A percentile compares a stretch with the other conserved stretches of the same genome.
Evolutionary conservation across 202 grass and related monocot species (phyloP).

Genomic region (Zizania palustris): DNA sequence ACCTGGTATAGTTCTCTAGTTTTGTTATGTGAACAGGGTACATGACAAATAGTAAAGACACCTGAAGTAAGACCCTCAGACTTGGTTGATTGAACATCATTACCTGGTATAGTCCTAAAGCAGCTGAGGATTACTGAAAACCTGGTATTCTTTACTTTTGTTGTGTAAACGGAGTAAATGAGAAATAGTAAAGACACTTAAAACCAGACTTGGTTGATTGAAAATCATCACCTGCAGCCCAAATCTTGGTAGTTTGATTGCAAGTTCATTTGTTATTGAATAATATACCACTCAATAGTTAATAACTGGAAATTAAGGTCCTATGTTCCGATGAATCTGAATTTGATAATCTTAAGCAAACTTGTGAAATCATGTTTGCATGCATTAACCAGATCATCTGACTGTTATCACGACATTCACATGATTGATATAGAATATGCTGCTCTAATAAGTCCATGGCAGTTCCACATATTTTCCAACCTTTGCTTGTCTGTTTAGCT

Average conservation of each 20-base stretch:
- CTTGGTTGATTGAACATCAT: conserved; percentile 21
- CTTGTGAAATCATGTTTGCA: conserved; percentile 18
- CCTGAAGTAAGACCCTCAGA: not conserved
- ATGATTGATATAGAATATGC: conserved; percentile 3
- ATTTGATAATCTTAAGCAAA: not conserved
- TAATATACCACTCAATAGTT: not conserved
- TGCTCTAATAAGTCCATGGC: conserved; percentile 20
- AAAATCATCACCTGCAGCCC: conserved; percentile 1
- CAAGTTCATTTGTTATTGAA: not conserved
- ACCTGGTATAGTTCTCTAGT: not conserved
- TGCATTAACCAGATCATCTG: not conserved
- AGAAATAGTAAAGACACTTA: not conserved
- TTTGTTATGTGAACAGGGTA: not conserved
- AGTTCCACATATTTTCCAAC: conserved; percentile 15
- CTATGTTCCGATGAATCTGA: not conserved
- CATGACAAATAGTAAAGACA: not conserved
- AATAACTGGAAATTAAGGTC: not conserved
- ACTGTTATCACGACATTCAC: not conserved
- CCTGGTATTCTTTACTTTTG: not conserved
- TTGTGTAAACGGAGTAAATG: not conserved
- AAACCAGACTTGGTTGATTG: conserved; percentile 16
- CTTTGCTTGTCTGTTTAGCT: conserved; percentile 17
- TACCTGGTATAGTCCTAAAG: conserved; percentile 7
- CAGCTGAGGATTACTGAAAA: conserved; percentile 6
- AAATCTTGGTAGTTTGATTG: not conserved